Evolutionary conservation across 2,329 filamentous ascomycete genomes (phyloP), one percentile per base, ranked within the genome.

Genomic region (Rasamsonia emersonii): DNA sequence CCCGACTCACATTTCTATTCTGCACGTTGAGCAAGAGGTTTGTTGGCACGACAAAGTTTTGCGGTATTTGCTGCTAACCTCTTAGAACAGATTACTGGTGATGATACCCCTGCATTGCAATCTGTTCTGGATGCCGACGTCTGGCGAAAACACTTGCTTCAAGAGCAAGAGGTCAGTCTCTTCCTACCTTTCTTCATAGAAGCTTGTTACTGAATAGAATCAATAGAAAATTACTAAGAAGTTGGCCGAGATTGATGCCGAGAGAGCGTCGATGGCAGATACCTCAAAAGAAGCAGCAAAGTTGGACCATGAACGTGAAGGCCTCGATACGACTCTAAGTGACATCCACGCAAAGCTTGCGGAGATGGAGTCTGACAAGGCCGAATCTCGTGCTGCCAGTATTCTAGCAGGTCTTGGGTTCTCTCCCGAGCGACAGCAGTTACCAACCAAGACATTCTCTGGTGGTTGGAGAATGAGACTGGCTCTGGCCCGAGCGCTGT

Each of bases 391-490:
- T 54, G 91, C 91, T 28, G 91, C 91, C 30, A 95, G 85, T 61
- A 98, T 98, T 53, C 71, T 98, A 32, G 89, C 91, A 38, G 91
- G 91, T 75, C 78, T 98, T 37, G 91, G 91, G 47, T 98, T 98
- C 73, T 96, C 91, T 0, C 61, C 84, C 13, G 91, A 96, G 61
- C 75, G 86, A 43, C 91, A 98, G 55, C 83, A 93, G 48, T 86
- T 75, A 54, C 81, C 91, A 10, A 98, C 91, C 33, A 96, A 85
- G 71, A 96, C 89, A 4, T 98, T 98, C 66, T 98, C 91, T 32
- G 91, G 91, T 73, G 91, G 91, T 82, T 98, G 91, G 91, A 79
- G 91, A 63, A 98, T 98, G 91, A 82, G 91, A 69, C 67, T 98
- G 51, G 91, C 91, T 9, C 73, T 98, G 41, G 91, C 91, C 9